Base-by-base conservation (phyloP, 2,329 filamentous ascomycete genomes). In the Daldinia eschscholtzii region DNA sequence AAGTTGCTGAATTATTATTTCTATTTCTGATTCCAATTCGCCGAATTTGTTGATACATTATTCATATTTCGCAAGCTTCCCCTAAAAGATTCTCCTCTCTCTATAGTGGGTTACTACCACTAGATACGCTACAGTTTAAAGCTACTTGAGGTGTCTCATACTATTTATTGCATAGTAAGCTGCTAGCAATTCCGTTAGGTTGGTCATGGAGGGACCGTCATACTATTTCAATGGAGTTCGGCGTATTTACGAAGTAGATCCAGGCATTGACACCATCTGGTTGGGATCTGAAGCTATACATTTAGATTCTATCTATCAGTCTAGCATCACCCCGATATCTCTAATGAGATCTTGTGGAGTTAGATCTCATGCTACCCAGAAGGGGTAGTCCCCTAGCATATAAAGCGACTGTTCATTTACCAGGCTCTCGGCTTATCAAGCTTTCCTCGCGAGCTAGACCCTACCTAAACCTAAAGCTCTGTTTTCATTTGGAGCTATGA, bases 261-360 rank as follows among this genome's bases (percentile, higher is more conserved):
- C 33, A 18, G 56, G 33, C 57, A 30, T 28, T 46, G 26, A 35
- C 12, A 28, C 41, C 20, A 53, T 57, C 37, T 10, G 20, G 3
- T 57, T 57, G 15, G 20, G 4, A 20, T 6, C 10, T 57, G 23
- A 52, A 33, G 26, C 46, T 30, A 30, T 57, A 13, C 41, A 41
- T 30, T 6, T 57, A 13, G 35, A 13, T 39, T 39, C 35, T 12
- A 39, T 44, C 23, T n/a, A 57, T 44, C 18, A 20, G 18, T 42
- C n/a, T 61, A 57, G 23, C 5, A 15, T 23, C 42, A 12, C 48
- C 9, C 20, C 39, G 26, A 62, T 41, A 65, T 65, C 46, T 62
- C 44, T 37, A 20, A 13, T 33, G 10, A 61, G 55, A 68, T 68
- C 58, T 48, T 33, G 46, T 63, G 55, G 48, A 33, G 28, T 13